Evolutionary conservation across 1,139 yeast species (phyloP).

Genomic region (Ogataea hybrid): DNA sequence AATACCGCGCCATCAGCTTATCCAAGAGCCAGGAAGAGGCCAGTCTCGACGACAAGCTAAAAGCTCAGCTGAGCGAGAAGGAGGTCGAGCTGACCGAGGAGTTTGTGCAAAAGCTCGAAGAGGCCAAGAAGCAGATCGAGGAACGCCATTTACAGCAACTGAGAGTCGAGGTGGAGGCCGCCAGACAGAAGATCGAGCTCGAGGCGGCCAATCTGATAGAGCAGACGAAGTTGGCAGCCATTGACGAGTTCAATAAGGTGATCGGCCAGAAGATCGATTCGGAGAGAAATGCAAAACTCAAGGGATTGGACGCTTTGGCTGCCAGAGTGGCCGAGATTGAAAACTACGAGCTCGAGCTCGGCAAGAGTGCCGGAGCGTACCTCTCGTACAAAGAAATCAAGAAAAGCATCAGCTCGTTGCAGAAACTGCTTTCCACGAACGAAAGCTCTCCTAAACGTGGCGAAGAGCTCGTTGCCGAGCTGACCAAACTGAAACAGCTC

Average conservation of each 20-base stretch:
- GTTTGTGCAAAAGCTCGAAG: constrained; percentile 46
- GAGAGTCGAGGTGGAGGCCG: constrained; percentile 63
- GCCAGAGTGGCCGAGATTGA: constrained; percentile 58
- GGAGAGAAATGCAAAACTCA: constrained; percentile 82
- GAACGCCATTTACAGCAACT: constrained; percentile 60
- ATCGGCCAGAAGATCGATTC: constrained; percentile 64
- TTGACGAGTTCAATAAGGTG: constrained; percentile 66
- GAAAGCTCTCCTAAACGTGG: constrained; percentile 34
- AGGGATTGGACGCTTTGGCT: constrained; percentile 61
- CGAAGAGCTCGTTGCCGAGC: constrained; percentile 31
- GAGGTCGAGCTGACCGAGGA: constrained; percentile 51
- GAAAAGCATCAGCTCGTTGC: constrained; percentile 54
- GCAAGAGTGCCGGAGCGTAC: constrained; percentile 52
- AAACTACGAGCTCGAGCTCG: constrained; percentile 56
- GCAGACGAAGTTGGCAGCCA: constrained; percentile 68
- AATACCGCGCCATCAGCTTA: constrained; percentile 32
- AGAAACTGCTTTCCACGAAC: constrained; percentile 39
- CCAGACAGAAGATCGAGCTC: constrained; percentile 63
- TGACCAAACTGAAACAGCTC: constrained; percentile 32
- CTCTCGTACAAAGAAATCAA: constrained; percentile 58
- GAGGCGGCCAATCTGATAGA: constrained; percentile 79
- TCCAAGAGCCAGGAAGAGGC: constrained; percentile 34
- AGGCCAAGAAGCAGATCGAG: constrained; percentile 63
- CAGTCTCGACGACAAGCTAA: constrained; percentile 51
- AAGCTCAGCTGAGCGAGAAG: constrained; percentile 54